Base-by-base conservation (phyloP, 192 early-diverging fungal genomes). In the Coemansia sp. region DNA sequence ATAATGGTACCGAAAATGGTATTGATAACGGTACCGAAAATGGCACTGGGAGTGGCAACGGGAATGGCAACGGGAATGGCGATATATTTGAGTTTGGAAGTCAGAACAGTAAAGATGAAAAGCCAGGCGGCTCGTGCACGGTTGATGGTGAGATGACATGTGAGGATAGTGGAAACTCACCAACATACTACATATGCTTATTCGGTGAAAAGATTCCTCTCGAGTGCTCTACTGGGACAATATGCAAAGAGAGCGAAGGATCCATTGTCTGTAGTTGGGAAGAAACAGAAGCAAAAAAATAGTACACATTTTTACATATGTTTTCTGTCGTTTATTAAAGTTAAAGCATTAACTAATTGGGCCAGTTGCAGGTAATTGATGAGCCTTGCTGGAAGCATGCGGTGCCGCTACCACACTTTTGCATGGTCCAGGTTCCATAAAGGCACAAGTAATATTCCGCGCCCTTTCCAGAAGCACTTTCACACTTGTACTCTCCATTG, bases 291-390 rank as follows among this genome's bases (percentile, higher is more conserved):
- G n/a, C n/a, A n/a, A n/a, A n/a, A n/a, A n/a, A n/a, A n/a, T n/a
- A n/a, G n/a, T n/a, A n/a, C n/a, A n/a, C n/a, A n/a, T n/a, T n/a
- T n/a, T n/a, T n/a, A n/a, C n/a, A n/a, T n/a, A n/a, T n/a, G n/a
- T n/a, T n/a, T n/a, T n/a, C n/a, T n/a, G n/a, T n/a, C n/a, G n/a
- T n/a, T n/a, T n/a, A n/a, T n/a, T n/a, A n/a, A n/a, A n/a, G n/a
- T n/a, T n/a, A n/a, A n/a, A n/a, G n/a, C n/a, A n/a, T n/a, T n/a
- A n/a, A n/a, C n/a, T n/a, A n/a, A n/a, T n/a, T 53, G 9, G 68
- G 68, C 69, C 69, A 72, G 38, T 40, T 47, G 50, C 69, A 72
- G 9, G 47, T 52, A 18, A 72, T 51, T 0, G 63, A 48, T 1
- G 63, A 57, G 3, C 63, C 69, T 12, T 47, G 50, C 38, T 65